Evolutionary conservation across 805 yeast genomes (phyloP), one percentile per base, ranked within the genome.

Genomic region (Candida hungchunana): DNA sequence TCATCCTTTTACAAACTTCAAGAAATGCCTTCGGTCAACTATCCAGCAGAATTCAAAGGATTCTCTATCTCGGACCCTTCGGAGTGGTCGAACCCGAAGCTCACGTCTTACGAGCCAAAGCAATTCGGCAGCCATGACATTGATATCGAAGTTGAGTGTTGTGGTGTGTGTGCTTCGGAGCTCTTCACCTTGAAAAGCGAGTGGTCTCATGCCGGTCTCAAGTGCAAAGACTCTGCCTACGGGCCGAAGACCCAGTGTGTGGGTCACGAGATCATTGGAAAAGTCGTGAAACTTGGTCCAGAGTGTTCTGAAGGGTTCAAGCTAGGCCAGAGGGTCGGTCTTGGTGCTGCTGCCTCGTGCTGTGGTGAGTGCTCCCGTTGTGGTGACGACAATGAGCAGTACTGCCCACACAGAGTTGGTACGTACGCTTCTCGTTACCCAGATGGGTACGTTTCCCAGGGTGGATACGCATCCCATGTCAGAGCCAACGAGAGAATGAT

Each of bases 311-410:
- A 55, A 10, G 62, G 64, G 43, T 35, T 68, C 60, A 63, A 73
- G 67, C 54, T 79, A 14, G 95, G 94, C 37, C 80, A 85, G 46
- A 67, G 86, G 46, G 93, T 82, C 18, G 95, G 90, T 36, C 71
- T 82, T 32, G 95, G 95, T 48, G 90, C 93, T 18, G 79, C 75
- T 52, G 65, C 70, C 18, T 64, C 62, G 39, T 64, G 82, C 25
- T 84, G 94, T 63, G 58, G 67, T 37, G 62, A 71, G 12, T 85
- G 94, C 62, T 51, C 65, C 31, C 66, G 76, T 51, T 85, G 88
- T 67, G 55, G 65, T 16, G 43, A 52, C 25, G 68, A 65, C 47
- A 69, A 77, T 53, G 82, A 79, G 47, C 68, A 62, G 44, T 75
- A 73, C 64, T 83, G 94, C 63, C 31, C 56, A 10, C 53, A 66